These are phyloP conservation scores for Nakazawaea ernobii DNA, from an alignment of 805 yeast genomes.

Conservation along the genomic window DNA sequence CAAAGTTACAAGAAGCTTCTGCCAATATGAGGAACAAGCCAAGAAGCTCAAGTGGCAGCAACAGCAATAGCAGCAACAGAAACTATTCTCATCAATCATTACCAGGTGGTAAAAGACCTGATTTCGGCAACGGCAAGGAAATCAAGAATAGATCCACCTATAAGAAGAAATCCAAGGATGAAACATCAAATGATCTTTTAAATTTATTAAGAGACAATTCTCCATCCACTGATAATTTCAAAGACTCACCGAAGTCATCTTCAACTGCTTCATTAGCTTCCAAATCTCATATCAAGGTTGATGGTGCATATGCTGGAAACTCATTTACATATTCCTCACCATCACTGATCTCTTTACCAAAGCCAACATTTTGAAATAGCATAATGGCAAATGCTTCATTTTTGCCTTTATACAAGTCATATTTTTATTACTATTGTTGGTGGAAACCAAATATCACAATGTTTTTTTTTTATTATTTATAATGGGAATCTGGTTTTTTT, in stretches of 20 bases:
- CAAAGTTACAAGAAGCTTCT: no score
- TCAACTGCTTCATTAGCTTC: background rate
- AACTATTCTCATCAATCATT: slow-evolving; percentile 1
- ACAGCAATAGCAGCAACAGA: background rate
- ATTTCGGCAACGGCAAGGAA: slow-evolving; percentile 9
- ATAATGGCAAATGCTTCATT: no score
- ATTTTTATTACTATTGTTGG: no score
- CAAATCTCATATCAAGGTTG: background rate
- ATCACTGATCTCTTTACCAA: slow-evolving; percentile 13
- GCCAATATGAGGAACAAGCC: background rate
- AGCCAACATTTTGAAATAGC: slow-evolving; percentile 11
- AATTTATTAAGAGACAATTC: slow-evolving; percentile 3
- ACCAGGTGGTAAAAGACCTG: slow-evolving; percentile 11
- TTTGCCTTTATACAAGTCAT: no score
- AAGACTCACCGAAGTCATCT: background rate
- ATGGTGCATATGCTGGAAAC: slow-evolving; percentile 12
- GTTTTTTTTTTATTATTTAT: no score
- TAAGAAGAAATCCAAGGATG: slow-evolving; percentile 6
- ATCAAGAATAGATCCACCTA: background rate
- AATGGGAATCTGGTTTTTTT: no score
- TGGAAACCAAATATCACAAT: no score
- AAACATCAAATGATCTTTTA: slow-evolving; percentile 5
- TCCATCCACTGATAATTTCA: background rate
- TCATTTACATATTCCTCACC: slow-evolving; percentile 13
- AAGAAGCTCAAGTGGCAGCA: background rate